These are phyloP conservation scores for Boletus edulis DNA, from an alignment of 768 basidiomycete species.

Conservation along the genomic window DNA sequence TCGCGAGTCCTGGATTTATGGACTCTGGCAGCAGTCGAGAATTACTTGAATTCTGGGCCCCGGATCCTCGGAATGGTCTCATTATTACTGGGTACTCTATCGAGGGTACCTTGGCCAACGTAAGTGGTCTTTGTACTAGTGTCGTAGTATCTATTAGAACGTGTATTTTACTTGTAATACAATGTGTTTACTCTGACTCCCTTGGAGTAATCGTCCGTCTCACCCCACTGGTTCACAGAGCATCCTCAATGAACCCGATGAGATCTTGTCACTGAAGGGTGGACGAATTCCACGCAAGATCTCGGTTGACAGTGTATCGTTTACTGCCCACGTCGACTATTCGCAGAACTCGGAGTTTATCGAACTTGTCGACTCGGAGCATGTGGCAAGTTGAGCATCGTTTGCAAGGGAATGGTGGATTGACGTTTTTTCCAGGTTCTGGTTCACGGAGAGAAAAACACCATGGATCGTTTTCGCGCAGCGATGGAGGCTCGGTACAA, in stretches of 20 bases:
- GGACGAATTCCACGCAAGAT: constrained; percentile 77
- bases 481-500: constrained; percentile 84
- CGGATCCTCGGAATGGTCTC: constrained; percentile 90
- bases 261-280: constrained; percentile 75
- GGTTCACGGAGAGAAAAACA: constrained; percentile 90
- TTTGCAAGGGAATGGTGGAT: not conserved
- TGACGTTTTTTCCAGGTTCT: constrained; percentile 54
- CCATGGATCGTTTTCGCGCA: constrained; percentile 83
- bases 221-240: constrained; percentile 49
- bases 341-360: constrained; percentile 97
- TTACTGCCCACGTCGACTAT: constrained; percentile 95
- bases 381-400: constrained; percentile 58
- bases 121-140: constrained; percentile 55
- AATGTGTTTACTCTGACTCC: constrained; percentile 6
- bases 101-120: constrained; percentile 93
- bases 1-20: constrained; percentile 95
- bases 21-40: constrained; percentile 87
- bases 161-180: constrained; percentile 16
- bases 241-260: constrained; percentile 90
- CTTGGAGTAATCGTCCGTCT: constrained; percentile 1
- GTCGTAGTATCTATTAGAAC: not conserved
- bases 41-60: constrained; percentile 91
- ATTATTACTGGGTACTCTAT: constrained; percentile 97
- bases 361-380: constrained; percentile 84
- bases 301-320: constrained; percentile 92